Evolutionary conservation across 2,329 filamentous ascomycete species (phyloP).

Genomic region (Colletotrichum chlorophyti): DNA sequence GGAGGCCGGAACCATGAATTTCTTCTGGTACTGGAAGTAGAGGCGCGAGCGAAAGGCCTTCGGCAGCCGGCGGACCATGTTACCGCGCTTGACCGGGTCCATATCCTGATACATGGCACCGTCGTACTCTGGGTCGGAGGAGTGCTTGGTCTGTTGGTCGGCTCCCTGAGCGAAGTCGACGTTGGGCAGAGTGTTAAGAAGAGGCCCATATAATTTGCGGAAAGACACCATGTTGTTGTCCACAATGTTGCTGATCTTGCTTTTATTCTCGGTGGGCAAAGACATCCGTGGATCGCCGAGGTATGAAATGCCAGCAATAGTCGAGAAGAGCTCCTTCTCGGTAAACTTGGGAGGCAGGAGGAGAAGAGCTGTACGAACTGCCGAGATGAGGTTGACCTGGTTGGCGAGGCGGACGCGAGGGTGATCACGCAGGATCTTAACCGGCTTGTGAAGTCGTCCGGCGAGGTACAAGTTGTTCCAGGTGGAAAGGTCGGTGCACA

Average conservation of each 20-base stretch:
- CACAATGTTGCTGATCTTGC: slow-evolving; percentile 94
- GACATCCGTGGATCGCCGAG: slow-evolving; percentile 96
- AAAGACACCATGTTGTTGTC: slow-evolving; percentile 91
- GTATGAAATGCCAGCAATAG: slow-evolving; percentile 92
- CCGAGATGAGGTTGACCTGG: slow-evolving; percentile 93
- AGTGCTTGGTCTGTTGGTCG: slow-evolving; percentile 54
- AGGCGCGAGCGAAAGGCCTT: slow-evolving; percentile 85
- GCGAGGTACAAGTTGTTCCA: slow-evolving; percentile 98
- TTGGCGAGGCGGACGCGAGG: slow-evolving; percentile 91
- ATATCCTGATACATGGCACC: slow-evolving; percentile 84
- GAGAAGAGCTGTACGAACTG: slow-evolving; percentile 86
- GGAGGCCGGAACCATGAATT: slow-evolving; percentile 81
- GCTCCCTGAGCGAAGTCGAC: slow-evolving; percentile 72
- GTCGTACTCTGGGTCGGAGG: slow-evolving; percentile 65
- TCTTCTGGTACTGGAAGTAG: slow-evolving; percentile 94
- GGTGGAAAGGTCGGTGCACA: slow-evolving; percentile 83
- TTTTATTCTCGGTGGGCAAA: slow-evolving; percentile 86
- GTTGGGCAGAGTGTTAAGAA: slow-evolving; percentile 91
- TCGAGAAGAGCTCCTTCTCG: slow-evolving; percentile 86
- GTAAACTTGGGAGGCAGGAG: slow-evolving; percentile 85
- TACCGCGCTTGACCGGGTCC: slow-evolving; percentile 87
- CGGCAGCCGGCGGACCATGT: slow-evolving; percentile 94
- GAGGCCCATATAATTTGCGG: slow-evolving; percentile 85
- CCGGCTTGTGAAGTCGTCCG: slow-evolving; percentile 93
- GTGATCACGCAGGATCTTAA: slow-evolving; percentile 96